phyloP scores from a whole-genome alignment of 1,284 basidiomycete genomes.

The Heterobasidion occidentale region DNA sequence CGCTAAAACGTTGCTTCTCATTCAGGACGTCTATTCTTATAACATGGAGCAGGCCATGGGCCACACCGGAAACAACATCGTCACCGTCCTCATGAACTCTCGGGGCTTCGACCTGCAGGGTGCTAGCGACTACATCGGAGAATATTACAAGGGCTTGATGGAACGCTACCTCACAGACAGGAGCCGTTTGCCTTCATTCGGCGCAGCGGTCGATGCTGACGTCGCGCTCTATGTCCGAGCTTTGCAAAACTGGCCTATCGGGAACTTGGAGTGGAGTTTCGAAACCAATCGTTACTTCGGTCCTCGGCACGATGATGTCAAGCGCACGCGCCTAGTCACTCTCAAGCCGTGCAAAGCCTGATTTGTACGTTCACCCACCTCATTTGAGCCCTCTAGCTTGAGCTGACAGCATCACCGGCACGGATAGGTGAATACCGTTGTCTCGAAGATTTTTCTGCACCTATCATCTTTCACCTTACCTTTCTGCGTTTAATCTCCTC shows the following conservation, averaged over 20 bases:
- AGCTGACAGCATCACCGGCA: no score
- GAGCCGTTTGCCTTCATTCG: slow-evolving; percentile 39
- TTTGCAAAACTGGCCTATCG: slow-evolving; percentile 36
- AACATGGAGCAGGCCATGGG: slow-evolving; percentile 67
- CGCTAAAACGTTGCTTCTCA: slow-evolving; percentile 1
- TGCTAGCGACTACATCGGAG: slow-evolving; percentile 51
- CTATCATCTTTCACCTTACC: no score
- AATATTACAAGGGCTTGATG: slow-evolving; percentile 42
- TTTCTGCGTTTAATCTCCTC: no score
- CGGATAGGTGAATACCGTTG: no score
- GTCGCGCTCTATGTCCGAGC: slow-evolving; percentile 39
- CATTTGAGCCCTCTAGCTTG: no score
- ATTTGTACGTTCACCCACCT: neutral
- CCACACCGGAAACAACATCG: slow-evolving; percentile 56
- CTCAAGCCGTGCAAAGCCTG: slow-evolving; percentile 11
- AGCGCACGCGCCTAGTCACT: slow-evolving; percentile 34
- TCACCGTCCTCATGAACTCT: slow-evolving; percentile 59
- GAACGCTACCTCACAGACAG: slow-evolving; percentile 39
- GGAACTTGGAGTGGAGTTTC: slow-evolving; percentile 43
- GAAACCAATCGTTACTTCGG: slow-evolving; percentile 53
- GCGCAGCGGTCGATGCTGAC: slow-evolving; percentile 35
- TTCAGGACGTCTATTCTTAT: slow-evolving; percentile 64
- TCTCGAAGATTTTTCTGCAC: no score
- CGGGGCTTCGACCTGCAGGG: slow-evolving; percentile 43
- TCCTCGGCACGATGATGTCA: slow-evolving; percentile 34